A percentile compares a stretch with the other conserved stretches of the same genome.
Evolutionary conservation across 176 grass and related monocot genomes (phyloP).

Genomic region (Thalia dealbata): DNA sequence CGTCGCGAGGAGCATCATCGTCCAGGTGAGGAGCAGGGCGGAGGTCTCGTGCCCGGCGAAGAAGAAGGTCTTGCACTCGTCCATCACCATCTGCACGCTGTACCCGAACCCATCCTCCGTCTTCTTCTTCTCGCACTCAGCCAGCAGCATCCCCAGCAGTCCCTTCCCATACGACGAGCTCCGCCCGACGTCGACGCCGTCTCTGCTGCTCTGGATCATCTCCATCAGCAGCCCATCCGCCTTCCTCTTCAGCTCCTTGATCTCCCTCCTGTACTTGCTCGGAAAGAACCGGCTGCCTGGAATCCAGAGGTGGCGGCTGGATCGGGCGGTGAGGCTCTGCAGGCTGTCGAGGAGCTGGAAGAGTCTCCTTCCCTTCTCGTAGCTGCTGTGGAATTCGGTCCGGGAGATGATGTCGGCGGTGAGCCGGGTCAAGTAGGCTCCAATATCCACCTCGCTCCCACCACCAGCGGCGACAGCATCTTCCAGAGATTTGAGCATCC

Average conservation of each 20-base stretch:
- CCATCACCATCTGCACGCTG: constrained; percentile 59
- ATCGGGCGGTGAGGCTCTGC: constrained; percentile 59
- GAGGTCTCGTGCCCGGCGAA: constrained; percentile 92
- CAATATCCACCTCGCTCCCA: constrained; percentile 57
- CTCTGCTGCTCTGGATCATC: constrained; percentile 53
- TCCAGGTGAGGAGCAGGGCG: constrained; percentile 79
- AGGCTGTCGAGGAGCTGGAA: constrained; percentile 69
- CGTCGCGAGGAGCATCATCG: constrained; percentile 79
- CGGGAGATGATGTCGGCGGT: constrained; percentile 84
- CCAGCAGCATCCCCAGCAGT: constrained; percentile 49
- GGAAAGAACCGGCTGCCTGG: constrained; percentile 78
- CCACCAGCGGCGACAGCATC: constrained; percentile 17
- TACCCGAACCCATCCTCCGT: constrained; percentile 53
- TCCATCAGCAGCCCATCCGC: constrained; percentile 55
- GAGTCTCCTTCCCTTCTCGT: constrained; percentile 56
- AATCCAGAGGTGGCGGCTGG: constrained; percentile 75
- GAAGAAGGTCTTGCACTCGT: constrained; percentile 99
- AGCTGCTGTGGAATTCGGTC: constrained; percentile 80
- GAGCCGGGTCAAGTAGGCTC: constrained; percentile 54
- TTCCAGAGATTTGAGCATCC: constrained; percentile 33
- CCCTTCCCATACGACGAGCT: constrained; percentile 44
- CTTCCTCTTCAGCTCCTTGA: constrained; percentile 46
- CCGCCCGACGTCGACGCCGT: constrained; percentile 60
- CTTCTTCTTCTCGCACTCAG: constrained; percentile 48
- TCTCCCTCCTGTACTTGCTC: constrained; percentile 82